Percentiles rank a stretch among this genome's conserved stretches.
Evolutionary conservation across 2,329 filamentous ascomycete species (phyloP).

Genomic region (Aspergillus ustus): DNA sequence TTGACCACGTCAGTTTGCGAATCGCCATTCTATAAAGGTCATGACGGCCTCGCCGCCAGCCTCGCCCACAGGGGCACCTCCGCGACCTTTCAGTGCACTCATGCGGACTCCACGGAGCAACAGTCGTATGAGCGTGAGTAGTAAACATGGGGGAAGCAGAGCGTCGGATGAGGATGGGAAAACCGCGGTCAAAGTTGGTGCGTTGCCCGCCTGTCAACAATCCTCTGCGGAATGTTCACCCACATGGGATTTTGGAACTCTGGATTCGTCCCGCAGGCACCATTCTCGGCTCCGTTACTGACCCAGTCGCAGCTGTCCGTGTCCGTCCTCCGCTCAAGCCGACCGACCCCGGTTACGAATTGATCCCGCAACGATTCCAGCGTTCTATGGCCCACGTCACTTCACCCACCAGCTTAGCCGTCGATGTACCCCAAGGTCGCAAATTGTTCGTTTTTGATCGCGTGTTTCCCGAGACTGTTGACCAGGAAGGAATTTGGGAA

Average conservation of each 20-base stretch:
- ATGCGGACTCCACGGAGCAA: constrained; percentile 76
- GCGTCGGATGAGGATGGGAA: constrained; percentile 88
- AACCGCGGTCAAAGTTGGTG: constrained; percentile 96
- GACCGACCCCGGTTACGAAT: constrained; percentile 87
- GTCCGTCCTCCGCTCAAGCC: constrained; percentile 84
- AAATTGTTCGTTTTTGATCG: constrained; percentile 97
- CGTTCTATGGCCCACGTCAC: constrained; percentile 89
- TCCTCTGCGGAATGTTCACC: neutral
- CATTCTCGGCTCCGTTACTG: constrained; percentile 17
- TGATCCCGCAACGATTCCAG: constrained; percentile 95
- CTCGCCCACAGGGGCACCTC: constrained; percentile 62
- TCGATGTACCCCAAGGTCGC: constrained; percentile 88
- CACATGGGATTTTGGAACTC: neutral
- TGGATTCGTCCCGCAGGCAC: constrained; percentile 10
- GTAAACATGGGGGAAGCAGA: constrained; percentile 76
- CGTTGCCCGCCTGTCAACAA: constrained; percentile 49
- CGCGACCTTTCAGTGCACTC: constrained; percentile 81
- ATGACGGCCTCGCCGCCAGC: constrained; percentile 74
- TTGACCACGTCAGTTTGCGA: constrained; percentile 14
- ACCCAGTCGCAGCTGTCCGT: constrained; percentile 71
- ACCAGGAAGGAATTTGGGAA: constrained; percentile 90
- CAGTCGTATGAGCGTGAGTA: constrained; percentile 80
- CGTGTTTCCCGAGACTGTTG: constrained; percentile 82
- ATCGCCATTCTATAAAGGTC: constrained; percentile 22
- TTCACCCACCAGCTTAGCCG: constrained; percentile 79